Base-by-base conservation (phyloP, 148 eudicot species). In the Cornus florida region DNA sequence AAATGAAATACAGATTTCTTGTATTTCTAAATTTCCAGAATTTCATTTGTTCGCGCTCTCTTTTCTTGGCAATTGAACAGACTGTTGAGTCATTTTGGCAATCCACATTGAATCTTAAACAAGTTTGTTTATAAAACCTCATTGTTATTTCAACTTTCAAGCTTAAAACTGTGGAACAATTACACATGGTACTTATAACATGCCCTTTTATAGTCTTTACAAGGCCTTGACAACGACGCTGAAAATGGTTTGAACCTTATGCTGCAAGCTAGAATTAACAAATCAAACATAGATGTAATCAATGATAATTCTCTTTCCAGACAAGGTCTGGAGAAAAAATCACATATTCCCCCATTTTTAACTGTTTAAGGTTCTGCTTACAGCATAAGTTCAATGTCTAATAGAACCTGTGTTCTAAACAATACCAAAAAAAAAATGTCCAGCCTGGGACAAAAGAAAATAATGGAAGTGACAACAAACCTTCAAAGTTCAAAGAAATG, bases 401-500 rank as follows among this genome's bases (percentile, higher is more conserved):
- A 66, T 65, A 14, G 43, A 65, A 76, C 46, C 20, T 43, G 9
- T 14, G 16, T 39, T 75, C 7, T 35, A 75, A 75, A 72, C 53
- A 48, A 11, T 8, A 75, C 70, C 12, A 16, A 3, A 24, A 39
- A 35, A 9, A 43, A 23, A 24, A 50, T 43, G 48, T 32, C 20
- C 73, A 2, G 56, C 57, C 28, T 2, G n/a, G 33, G 43, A 28
- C 39, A 31, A 76, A 68, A 53, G 23, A 50, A 48, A 6, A 5
- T 32, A 67, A 31, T 50, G 22, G 14, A 67, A n/a, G 71, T 43
- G 71, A 66, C 17, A 65, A 65, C 48, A 48, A 8, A 75, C 70
- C 62, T 67, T 76, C 57, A 43, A 65, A 67, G 6, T 35, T 76
- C 39, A 23, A 76, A 67, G 62, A 19, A 50, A 31, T 20, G 43